Base-by-base conservation (phyloP, 345 rosid genomes). In the Sisymbrium altissimum region DNA sequence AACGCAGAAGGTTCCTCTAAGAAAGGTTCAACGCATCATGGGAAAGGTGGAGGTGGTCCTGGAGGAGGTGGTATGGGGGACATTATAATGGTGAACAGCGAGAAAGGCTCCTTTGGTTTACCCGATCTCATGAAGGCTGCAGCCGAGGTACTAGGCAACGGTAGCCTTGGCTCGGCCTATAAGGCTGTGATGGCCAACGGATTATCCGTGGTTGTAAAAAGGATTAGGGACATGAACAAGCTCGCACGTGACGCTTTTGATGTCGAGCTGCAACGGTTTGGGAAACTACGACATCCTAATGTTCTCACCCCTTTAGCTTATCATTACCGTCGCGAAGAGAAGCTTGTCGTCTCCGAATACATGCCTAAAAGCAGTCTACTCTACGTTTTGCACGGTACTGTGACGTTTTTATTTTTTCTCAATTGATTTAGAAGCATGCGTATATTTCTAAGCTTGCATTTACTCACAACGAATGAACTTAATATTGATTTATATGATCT, bases 81-180 rank as follows among this genome's bases (percentile, higher is more conserved):
- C 39, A 57, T 93, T 67, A 73, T 81, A 23, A 85, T 93, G 85
- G 79, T 93, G 32, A 88, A 88, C n/a, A 80, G 70, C 18, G 97
- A 91, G 18, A 93, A 78, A 77, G 94, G 88, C 10, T 49, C 80
- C 0, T 93, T 93, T 4, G 89, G 88, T 49, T 75, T 91, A 83
- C 79, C 84, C 0, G 97, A 93, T 83, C 78, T 93, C 79, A 93
- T 93, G 97, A 91, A 86, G 80, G 97, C 98, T 0, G 89, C 94
- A 0, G 98, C 98, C 0, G 96, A 93, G 77, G 96, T 88, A 60
- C 76, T 93, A 3, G 97, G 98, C 13, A 93, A 85, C 46, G 94
- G 98, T 19, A 84, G 91, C 25, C 68, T 93, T 33, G 97, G 98
- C 40, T 93, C 98, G 6, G 88, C 97, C 0, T 93, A 93, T 30